A percentile compares a stretch with the other conserved stretches of the same genome.
These are phyloP conservation scores for Didymella segeticola DNA, from an alignment of 2,329 filamentous ascomycete species.

Conservation along the genomic window DNA sequence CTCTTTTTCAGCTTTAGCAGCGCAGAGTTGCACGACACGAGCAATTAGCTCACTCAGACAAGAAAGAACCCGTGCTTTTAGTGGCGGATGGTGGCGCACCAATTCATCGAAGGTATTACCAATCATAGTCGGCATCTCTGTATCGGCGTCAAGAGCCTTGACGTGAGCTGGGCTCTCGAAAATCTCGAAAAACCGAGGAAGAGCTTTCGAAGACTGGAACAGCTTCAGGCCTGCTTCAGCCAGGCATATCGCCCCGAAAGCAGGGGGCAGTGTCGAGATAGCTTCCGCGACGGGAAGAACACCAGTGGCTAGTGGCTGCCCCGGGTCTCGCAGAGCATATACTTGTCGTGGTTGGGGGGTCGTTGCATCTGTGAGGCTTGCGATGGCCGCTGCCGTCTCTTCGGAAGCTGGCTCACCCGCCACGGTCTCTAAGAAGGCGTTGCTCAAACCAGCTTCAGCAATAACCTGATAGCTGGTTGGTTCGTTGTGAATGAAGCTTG, in stretches of 20 bases:
- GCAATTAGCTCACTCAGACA: slow-evolving; percentile 90
- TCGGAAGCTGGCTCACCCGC: slow-evolving; percentile 54
- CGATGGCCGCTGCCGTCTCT: slow-evolving; percentile 22
- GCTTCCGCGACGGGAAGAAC: slow-evolving; percentile 90
- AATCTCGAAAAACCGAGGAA: slow-evolving; percentile 92
- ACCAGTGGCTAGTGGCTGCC: slow-evolving; percentile 63
- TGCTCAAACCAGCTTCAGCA: slow-evolving; percentile 89
- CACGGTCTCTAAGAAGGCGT: slow-evolving; percentile 82
- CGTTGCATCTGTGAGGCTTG: slow-evolving; percentile 20
- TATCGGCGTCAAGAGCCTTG: slow-evolving; percentile 78
- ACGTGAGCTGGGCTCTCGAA: slow-evolving; percentile 93
- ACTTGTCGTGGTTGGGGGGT: slow-evolving; percentile 18
- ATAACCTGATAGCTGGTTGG: slow-evolving; percentile 97
- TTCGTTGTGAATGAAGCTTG: slow-evolving; percentile 98
- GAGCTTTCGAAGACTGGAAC: slow-evolving; percentile 80
- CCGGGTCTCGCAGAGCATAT: slow-evolving; percentile 33
- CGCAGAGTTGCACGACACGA: slow-evolving; percentile 77
- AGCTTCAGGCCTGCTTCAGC: slow-evolving; percentile 87
- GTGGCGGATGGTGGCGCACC: slow-evolving; percentile 85
- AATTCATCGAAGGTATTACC: slow-evolving; percentile 92
- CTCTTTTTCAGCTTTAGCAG: slow-evolving; percentile 69
- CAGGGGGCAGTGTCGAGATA: slow-evolving; percentile 83
- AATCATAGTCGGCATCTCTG: slow-evolving; percentile 73
- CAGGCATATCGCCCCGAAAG: slow-evolving; percentile 91
- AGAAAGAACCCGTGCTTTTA: slow-evolving; percentile 81